A percentile compares a stretch with the other conserved stretches of the same genome.
Conservation (phyloP, 2,329 filamentous ascomycete species). For the Coniochaeta sp. region DNA sequence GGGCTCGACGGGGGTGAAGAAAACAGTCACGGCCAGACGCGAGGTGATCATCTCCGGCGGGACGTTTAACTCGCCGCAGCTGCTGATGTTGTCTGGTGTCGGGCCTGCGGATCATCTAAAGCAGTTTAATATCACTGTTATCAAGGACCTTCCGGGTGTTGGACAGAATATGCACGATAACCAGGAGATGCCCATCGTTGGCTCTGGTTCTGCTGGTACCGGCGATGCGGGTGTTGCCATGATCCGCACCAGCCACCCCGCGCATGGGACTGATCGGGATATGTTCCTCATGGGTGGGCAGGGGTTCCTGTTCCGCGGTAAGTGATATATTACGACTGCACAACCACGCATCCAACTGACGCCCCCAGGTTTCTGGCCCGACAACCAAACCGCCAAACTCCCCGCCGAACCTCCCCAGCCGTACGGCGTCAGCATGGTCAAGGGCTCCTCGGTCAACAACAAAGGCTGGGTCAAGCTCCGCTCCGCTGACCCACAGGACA, state of each 20-base stretch:
- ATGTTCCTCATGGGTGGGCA: slow-evolving; percentile 47
- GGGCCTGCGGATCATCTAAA: slow-evolving; percentile 34
- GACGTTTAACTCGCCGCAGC: slow-evolving; percentile 41
- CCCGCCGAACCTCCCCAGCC: slow-evolving; percentile 20
- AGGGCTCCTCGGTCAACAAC: slow-evolving; percentile 42
- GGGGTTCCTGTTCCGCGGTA: slow-evolving; percentile 36
- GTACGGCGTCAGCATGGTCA: slow-evolving; percentile 31
- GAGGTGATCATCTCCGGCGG: slow-evolving; percentile 47
- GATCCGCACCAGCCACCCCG: slow-evolving; percentile 22
- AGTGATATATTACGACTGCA: not conserved
- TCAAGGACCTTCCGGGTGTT: slow-evolving; percentile 39
- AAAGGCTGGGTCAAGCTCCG: slow-evolving; percentile 56
- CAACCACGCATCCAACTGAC: not conserved
- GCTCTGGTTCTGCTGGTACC: slow-evolving; percentile 10
- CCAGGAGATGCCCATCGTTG: slow-evolving; percentile 29
- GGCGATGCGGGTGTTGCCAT: slow-evolving; percentile 16
- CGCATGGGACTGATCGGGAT: slow-evolving; percentile 34
- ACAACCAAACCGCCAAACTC: slow-evolving; percentile 16
- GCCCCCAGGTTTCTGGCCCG: slow-evolving; percentile 40
- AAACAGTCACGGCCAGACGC: slow-evolving; percentile 18
- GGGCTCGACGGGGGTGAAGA: slow-evolving; percentile 16
- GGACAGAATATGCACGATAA: slow-evolving; percentile 43
- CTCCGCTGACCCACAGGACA: slow-evolving; percentile 54
- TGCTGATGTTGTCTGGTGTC: slow-evolving; percentile 43
- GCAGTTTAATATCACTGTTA: slow-evolving; percentile 33